phyloP scores from a whole-genome alignment of 441 rosid genomes.

The Euphorbia celastroides region DNA sequence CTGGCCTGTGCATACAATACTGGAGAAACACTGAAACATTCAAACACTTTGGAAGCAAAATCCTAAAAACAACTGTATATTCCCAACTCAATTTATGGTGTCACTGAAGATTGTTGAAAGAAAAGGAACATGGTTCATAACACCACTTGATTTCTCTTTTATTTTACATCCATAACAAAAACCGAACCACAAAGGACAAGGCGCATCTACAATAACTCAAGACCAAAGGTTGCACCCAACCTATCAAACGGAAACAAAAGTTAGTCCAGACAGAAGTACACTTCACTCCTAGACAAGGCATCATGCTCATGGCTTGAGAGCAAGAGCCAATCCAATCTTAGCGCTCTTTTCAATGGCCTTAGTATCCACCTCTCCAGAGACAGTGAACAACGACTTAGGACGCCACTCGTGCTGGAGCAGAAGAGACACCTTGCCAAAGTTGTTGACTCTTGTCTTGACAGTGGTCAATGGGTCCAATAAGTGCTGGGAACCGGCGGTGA shows the following conservation, averaged over 20 bases:
- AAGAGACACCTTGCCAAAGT: conserved; percentile 64
- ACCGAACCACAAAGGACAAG: conserved; percentile 3
- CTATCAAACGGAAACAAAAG: background rate
- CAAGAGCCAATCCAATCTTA: conserved; percentile 84
- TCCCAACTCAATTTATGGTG: conserved; percentile 1
- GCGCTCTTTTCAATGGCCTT: conserved; percentile 76
- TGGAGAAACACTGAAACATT: no score
- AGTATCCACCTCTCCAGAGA: conserved; percentile 82
- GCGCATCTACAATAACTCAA: conserved; percentile 12
- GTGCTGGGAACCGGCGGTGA: conserved; percentile 78
- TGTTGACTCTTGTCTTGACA: conserved; percentile 69
- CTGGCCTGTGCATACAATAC: no score
- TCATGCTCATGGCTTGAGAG: conserved; percentile 61
- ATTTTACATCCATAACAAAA: conserved; percentile 30
- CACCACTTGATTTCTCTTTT: conserved; percentile 26
- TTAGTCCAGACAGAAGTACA: conserved; percentile 15
- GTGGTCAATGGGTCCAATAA: conserved; percentile 64
- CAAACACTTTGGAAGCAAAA: background rate
- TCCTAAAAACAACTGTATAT: conserved; percentile 4
- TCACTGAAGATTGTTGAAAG: conserved; percentile 5
- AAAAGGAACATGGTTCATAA: conserved; percentile 13
- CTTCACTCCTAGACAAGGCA: conserved; percentile 1
- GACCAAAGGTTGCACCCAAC: conserved; percentile 9
- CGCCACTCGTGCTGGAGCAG: conserved; percentile 92
- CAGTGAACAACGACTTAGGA: conserved; percentile 67